Base-by-base conservation (phyloP, 352 stramenopile genomes). In the Phytophthora pini region DNA sequence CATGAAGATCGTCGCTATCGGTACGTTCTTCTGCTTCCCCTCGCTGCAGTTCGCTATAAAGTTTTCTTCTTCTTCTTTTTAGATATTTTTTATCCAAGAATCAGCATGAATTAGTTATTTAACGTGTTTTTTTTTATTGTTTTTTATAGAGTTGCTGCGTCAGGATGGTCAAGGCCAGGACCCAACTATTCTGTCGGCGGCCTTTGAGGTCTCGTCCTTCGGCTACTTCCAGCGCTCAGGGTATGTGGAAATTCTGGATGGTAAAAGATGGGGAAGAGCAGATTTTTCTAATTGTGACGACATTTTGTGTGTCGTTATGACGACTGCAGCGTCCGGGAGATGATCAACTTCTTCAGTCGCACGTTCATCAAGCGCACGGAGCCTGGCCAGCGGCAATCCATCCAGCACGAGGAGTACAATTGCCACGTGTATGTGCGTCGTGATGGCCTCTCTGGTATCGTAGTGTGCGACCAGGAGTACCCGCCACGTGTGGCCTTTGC, bases 261-360 rank as follows among this genome's bases (percentile, higher is more conserved):
- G 7, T 5, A 45, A 20, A 20, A 20, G 17, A 20, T 20, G 17
- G 17, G 17, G 17, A 20, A 20, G 17, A 20, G 17, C 17, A 20
- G 17, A 20, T 36, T 36, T 36, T 36, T 13, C 10, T 36, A 12
- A 34, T 8, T 34, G 27, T 7, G 27, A 31, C 17, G 1, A 26
- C 24, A 26, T 26, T 26, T 32, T 2, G 29, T 32, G 7, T 32
- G 31, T 36, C 10, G 31, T 13, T 9, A 38, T 49, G 32, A 34
- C 31, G 38, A 43, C 53, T 60, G 56, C 62, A 98, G 92, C 15
- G 84, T 99, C 15, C 97, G 97, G 62, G 95, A 99, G 84, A 99
- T 99, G 95, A 92, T 99, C 55, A 98, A 97, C 56, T 99, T 99
- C 77, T 98, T 99, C 82, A 98, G 93, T 72, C 98, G 98, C 77